Conservation (phyloP, 2,329 filamentous ascomycete species). For the Conoideocrella luteorostrata region DNA sequence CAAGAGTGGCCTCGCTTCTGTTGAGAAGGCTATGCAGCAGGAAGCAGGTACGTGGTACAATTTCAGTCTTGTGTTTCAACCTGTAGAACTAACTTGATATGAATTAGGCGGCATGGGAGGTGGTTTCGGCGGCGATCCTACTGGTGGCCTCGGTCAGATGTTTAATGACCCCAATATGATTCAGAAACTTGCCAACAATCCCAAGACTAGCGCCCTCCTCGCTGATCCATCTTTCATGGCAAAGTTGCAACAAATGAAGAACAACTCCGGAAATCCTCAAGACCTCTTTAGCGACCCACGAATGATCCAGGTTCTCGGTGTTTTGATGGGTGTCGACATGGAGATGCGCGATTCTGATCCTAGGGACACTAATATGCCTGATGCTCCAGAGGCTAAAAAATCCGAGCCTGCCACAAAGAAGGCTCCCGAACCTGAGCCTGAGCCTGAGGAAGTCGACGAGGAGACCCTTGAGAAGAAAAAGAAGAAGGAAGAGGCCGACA, state of each 20-base stretch:
- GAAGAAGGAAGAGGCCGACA: constrained; percentile 87
- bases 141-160: constrained; percentile 77
- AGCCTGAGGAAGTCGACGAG: constrained; percentile 65
- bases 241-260: constrained; percentile 75
- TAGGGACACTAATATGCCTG: constrained; percentile 68
- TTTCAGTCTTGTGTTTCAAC: not conserved
- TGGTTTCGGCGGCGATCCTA: constrained; percentile 51
- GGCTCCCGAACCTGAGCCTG: constrained; percentile 46
- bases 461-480: constrained; percentile 79
- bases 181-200: constrained; percentile 86
- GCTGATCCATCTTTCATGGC: constrained; percentile 82
- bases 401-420: constrained; percentile 44
- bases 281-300: constrained; percentile 82
- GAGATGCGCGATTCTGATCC: constrained; percentile 36
- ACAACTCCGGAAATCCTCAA: constrained; percentile 73
- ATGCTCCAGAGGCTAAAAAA: constrained; percentile 43
- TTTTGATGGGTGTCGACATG: constrained; percentile 91
- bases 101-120: constrained; percentile 14
- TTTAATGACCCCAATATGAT: constrained; percentile 90
- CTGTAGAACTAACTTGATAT: constrained; percentile 7
- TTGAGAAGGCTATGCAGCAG: constrained; percentile 78
- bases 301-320: constrained; percentile 90
- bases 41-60: constrained; percentile 29
- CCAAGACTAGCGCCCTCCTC: constrained; percentile 80
- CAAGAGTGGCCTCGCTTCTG: constrained; percentile 78